Percentiles rank a stretch among this genome's conserved stretches.
Evolutionary conservation across 352 stramenopile species (phyloP).

Genomic region (Phytophthora europaea): DNA sequence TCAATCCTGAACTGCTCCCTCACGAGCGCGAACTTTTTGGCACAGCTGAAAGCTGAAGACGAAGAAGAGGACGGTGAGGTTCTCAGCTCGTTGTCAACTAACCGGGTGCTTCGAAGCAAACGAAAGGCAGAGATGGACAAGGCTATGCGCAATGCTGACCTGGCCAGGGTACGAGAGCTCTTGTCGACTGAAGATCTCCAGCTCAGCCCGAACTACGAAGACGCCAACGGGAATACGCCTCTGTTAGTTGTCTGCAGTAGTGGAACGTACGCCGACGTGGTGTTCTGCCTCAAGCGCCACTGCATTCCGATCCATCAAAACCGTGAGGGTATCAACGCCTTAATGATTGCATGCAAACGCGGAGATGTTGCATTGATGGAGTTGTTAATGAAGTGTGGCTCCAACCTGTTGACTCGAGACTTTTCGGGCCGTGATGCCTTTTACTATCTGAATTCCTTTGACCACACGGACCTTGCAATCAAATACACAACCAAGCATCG

Average conservation of each 20-base stretch:
- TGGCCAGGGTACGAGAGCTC: slow-evolving; percentile 46
- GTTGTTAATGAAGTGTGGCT: slow-evolving; percentile 49
- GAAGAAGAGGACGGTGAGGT: slow-evolving; percentile 39
- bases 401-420: slow-evolving; percentile 50
- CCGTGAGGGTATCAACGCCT: slow-evolving; percentile 46
- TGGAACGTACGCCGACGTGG: slow-evolving; percentile 46
- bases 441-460: slow-evolving; percentile 49
- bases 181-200: slow-evolving; percentile 39
- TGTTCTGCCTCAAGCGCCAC: slow-evolving; percentile 46
- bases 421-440: slow-evolving; percentile 54
- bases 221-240: slow-evolving; percentile 47
- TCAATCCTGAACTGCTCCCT: slow-evolving; percentile 44
- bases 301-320: slow-evolving; percentile 64
- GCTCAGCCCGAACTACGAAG: slow-evolving; percentile 66
- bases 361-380: slow-evolving; percentile 48
- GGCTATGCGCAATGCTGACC: slow-evolving; percentile 42
- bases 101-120: slow-evolving; percentile 19
- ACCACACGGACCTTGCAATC: slow-evolving; percentile 58
- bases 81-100: slow-evolving; percentile 22
- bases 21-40: slow-evolving; percentile 30
- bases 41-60: slow-evolving; percentile 55
- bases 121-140: slow-evolving; percentile 45
- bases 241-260: slow-evolving; percentile 45
- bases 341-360: slow-evolving; percentile 62
- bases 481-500: slow-evolving; percentile 35